A percentile compares a stretch with the other conserved stretches of the same genome.
These are phyloP conservation scores for Pseudogymnoascus sp. DNA, from an alignment of 2,329 filamentous ascomycete species.

Conservation along the genomic window DNA sequence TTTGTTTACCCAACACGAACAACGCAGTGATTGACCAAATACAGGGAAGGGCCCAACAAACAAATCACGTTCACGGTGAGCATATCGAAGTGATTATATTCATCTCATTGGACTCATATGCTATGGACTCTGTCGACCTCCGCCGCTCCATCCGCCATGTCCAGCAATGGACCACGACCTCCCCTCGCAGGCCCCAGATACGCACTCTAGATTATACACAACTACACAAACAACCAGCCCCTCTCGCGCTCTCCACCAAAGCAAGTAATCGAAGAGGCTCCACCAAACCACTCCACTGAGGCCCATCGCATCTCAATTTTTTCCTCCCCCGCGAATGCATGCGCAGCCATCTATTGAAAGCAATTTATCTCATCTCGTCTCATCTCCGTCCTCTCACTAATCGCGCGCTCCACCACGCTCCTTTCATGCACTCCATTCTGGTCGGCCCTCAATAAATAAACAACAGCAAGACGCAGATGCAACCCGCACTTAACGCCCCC, in stretches of 20 bases:
- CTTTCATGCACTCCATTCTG: constrained; percentile 7
- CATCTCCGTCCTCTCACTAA: neutral
- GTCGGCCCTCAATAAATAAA: constrained; percentile 4
- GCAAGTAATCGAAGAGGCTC: neutral
- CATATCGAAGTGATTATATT: neutral
- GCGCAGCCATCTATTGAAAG: constrained; percentile 2
- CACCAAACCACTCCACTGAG: constrained; percentile 9
- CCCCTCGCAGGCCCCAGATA: neutral
- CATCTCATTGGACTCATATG: constrained; percentile 8
- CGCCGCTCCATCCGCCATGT: neutral
- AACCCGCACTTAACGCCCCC: constrained; percentile 7
- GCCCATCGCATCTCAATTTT: constrained; percentile 6
- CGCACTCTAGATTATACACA: constrained; percentile 8
- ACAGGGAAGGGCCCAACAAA: neutral
- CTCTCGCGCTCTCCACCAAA: neutral
- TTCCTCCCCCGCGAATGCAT: constrained; percentile 2
- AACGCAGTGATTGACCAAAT: neutral
- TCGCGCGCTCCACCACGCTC: neutral
- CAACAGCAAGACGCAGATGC: constrained; percentile 3
- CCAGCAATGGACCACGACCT: neutral
- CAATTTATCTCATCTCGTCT: constrained; percentile 6
- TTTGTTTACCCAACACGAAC: neutral
- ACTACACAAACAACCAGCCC: constrained; percentile 1
- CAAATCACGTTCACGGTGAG: neutral
- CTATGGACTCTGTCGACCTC: neutral